Evolutionary conservation across 768 basidiomycete species (phyloP).

Genomic region (Erythrobasidium yunnanense): DNA sequence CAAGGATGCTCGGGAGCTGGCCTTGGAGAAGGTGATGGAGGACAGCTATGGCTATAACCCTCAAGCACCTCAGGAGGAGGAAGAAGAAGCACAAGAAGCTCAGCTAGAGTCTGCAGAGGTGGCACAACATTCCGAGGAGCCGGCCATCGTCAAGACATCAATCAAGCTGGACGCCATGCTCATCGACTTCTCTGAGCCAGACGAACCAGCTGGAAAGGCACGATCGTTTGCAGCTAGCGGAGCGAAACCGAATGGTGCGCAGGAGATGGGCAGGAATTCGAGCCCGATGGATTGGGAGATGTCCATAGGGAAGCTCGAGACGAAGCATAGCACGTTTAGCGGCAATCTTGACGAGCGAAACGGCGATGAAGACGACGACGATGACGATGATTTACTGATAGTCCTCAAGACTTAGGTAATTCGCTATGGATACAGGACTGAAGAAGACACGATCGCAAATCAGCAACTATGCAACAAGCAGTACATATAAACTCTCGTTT

Average conservation of each 20-base stretch:
- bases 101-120: background rate
- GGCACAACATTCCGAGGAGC: background rate
- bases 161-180: too few relatives aligned
- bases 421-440: background rate
- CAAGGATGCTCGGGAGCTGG: background rate
- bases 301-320: background rate
- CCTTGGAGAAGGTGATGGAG: conserved; percentile 7
- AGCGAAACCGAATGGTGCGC: too few relatives aligned
- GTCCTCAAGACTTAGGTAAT: background rate
- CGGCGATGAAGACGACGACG: conserved; percentile 14
- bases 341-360: background rate
- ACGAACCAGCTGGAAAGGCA: too few relatives aligned
- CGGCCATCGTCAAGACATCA: too few relatives aligned
- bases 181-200: too few relatives aligned
- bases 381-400: background rate
- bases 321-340: background rate
- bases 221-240: too few relatives aligned
- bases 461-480: background rate
- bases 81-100: background rate
- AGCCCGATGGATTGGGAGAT: too few relatives aligned
- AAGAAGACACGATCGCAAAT: background rate
- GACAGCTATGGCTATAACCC: conserved; percentile 21
- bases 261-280: too few relatives aligned
- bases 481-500: background rate
- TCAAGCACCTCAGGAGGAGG: background rate